Evolutionary conservation across 2,329 filamentous ascomycete genomes (phyloP).

Genomic region (Coleophoma eucalyptorum): DNA sequence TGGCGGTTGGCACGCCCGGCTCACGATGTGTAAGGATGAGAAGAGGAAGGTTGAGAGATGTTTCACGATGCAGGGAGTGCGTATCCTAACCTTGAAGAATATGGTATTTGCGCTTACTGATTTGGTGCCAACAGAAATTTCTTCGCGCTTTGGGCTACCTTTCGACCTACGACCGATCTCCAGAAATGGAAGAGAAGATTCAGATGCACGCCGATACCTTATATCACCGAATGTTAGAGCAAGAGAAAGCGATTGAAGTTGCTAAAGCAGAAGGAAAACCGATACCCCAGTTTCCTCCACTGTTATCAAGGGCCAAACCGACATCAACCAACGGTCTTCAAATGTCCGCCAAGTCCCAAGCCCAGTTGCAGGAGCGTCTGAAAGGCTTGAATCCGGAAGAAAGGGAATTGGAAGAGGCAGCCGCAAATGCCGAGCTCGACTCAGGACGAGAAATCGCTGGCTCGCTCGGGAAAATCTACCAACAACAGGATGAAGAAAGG

Average conservation of each 20-base stretch:
- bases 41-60: slow-evolving; percentile 78
- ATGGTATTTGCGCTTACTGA: neutral
- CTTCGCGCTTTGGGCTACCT: slow-evolving; percentile 88
- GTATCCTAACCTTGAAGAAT: slow-evolving; percentile 19
- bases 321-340: slow-evolving; percentile 1
- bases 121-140: slow-evolving; percentile 57
- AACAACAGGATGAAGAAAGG: slow-evolving; percentile 50
- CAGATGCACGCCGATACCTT: slow-evolving; percentile 94
- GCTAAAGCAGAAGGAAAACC: slow-evolving; percentile 60
- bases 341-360: slow-evolving; percentile 44
- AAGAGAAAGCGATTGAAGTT: slow-evolving; percentile 71
- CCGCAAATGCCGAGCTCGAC: slow-evolving; percentile 58
- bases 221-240: slow-evolving; percentile 81
- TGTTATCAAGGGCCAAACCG: slow-evolving; percentile 33
- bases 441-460: slow-evolving; percentile 56
- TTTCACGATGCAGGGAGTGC: slow-evolving; percentile 80
- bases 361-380: slow-evolving; percentile 49
- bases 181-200: slow-evolving; percentile 76
- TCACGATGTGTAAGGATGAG: slow-evolving; percentile 80
- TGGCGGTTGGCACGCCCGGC: slow-evolving; percentile 62
- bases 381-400: slow-evolving; percentile 55
- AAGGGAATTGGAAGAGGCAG: slow-evolving; percentile 58
- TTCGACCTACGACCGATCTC: slow-evolving; percentile 58
- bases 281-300: slow-evolving; percentile 54
- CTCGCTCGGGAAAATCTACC: slow-evolving; percentile 50